Conservation (phyloP, 768 basidiomycete species). For the Lentinula sp. region DNA sequence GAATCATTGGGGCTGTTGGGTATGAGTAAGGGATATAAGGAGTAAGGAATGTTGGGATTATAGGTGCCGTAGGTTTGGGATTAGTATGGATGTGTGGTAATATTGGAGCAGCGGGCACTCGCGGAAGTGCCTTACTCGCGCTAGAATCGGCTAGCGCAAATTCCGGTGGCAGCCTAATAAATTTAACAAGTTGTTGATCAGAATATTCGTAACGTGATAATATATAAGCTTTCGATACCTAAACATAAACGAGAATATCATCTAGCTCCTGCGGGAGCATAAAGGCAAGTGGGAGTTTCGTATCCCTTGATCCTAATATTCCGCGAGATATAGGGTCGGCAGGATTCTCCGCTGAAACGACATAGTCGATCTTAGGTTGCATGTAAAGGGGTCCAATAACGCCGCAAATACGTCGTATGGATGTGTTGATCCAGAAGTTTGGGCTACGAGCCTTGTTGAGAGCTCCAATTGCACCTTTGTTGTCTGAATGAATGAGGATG, state of each 20-base stretch:
- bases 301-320: not conserved
- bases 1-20: too few species aligned
- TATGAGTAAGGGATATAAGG: too few species aligned
- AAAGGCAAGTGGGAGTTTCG: not conserved
- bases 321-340: conserved; percentile 18
- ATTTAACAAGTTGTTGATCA: too few species aligned
- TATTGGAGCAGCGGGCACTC: too few species aligned
- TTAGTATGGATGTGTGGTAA: too few species aligned
- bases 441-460: conserved; percentile 12
- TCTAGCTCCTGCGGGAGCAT: conserved; percentile 2
- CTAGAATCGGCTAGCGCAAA: too few species aligned
- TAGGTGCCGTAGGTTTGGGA: too few species aligned
- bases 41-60: too few species aligned
- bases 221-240: not conserved
- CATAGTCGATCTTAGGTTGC: conserved; percentile 7
- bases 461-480: conserved; percentile 27
- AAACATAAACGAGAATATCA: not conserved
- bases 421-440: conserved; percentile 12
- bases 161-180: too few species aligned
- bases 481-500: conserved; percentile 25
- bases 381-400: not conserved
- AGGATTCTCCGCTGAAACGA: conserved; percentile 11
- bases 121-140: too few species aligned
- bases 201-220: not conserved
- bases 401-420: conserved; percentile 5